Base-by-base conservation (phyloP, 768 basidiomycete genomes). In the Kwoniella pini region DNA sequence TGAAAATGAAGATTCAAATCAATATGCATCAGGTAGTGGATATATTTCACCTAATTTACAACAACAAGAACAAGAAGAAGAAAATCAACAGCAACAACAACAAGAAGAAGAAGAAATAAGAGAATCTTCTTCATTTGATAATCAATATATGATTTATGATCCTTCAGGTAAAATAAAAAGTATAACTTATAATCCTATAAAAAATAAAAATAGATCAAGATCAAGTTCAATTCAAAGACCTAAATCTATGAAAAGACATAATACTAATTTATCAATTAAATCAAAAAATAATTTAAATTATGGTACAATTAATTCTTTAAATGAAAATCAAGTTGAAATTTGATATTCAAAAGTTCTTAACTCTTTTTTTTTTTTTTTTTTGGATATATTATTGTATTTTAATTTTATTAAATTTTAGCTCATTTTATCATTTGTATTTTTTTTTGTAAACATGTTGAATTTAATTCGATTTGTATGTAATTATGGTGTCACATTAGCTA, bases 81-180 rank as follows among this genome's bases (percentile, higher is more conserved):
- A 36, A 6, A 11, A 11, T 48, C 49, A 51, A 31, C 49, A 11
- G 17, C 49, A 51, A 51, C 49, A 13, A 24, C 9, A n/a, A 24
- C 43, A 17, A 24, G 43, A 44, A 24, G 17, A 17, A n/a, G 46
- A 48, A 6, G 10, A 36, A 48, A 26, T 10, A 26, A 21, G 53
- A 54, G 5, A 21, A 52, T 17, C 42, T 31, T 10, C 13, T 49
- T 22, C 31, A 22, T 21, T 43, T n/a, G 33, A 36, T 7, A 36
- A 36, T 33, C 46, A 49, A 15, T 62, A 55, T 28, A n/a, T 50
- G 36, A 43, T 62, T 3, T 66, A 62, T 33, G 59, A 65, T 13
- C 54, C 64, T 3, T 44, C 50, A 11, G 58, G 60, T 15, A 15
- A 44, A 3, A 39, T 55, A 9, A 31, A 56, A 4, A 26, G 38